Percentiles rank a stretch among this genome's conserved stretches.
Evolutionary conservation across 768 basidiomycete species (phyloP).

Genomic region (Lyophyllum semitale): DNA sequence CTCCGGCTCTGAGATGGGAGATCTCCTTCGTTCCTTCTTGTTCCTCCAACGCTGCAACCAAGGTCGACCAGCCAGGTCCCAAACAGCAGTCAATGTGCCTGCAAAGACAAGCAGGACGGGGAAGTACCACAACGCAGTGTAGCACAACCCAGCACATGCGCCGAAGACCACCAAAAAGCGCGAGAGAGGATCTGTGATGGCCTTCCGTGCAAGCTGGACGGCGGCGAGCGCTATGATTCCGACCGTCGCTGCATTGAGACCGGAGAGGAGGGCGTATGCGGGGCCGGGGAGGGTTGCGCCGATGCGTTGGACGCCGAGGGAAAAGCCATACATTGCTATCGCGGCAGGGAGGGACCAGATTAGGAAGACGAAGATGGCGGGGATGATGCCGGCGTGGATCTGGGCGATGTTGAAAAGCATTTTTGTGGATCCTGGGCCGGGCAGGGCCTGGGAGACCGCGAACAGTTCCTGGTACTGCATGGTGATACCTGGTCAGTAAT

Average conservation of each 20-base stretch:
- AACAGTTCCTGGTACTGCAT: conserved; percentile 46
- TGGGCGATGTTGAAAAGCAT: conserved; percentile 49
- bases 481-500: neutral
- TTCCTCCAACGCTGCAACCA: too few species aligned
- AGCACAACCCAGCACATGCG: conserved; percentile 49
- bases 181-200: conserved; percentile 47
- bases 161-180: conserved; percentile 41
- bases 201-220: conserved; percentile 43
- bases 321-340: conserved; percentile 46
- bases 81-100: conserved; percentile 41
- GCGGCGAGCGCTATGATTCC: conserved; percentile 56
- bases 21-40: too few species aligned
- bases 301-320: conserved; percentile 44
- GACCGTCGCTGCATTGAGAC: conserved; percentile 55
- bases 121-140: conserved; percentile 54
- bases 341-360: conserved; percentile 51
- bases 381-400: conserved; percentile 41
- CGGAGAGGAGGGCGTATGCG: conserved; percentile 52
- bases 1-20: neutral
- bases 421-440: conserved; percentile 50
- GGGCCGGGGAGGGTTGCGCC: conserved; percentile 41
- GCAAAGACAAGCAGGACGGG: conserved; percentile 43
- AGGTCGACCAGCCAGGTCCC: neutral
- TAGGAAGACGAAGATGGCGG: conserved; percentile 43
- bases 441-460: conserved; percentile 46